phyloP scores from a whole-genome alignment of 257 asterid species.

The Gentiana straminea region DNA sequence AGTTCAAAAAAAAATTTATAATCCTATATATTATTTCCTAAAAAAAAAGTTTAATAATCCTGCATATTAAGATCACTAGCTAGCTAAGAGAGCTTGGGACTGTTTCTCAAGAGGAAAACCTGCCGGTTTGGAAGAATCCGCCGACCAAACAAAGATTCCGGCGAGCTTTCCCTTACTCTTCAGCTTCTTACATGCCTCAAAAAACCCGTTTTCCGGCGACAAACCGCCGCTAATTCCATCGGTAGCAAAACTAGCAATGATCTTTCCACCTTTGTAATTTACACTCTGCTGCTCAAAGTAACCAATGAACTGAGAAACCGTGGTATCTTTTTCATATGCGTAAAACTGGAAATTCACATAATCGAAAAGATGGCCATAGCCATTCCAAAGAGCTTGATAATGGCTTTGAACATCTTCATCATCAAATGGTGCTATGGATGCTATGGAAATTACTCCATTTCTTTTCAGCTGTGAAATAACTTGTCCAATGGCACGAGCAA shows the following conservation, averaged over 20 bases:
- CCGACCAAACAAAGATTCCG: slow-evolving; percentile 79
- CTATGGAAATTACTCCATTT: slow-evolving; percentile 48
- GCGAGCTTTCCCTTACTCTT: slow-evolving; percentile 38
- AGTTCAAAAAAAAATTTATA: too few species aligned
- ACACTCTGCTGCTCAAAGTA: slow-evolving; percentile 36
- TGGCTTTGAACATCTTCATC: slow-evolving; percentile 52
- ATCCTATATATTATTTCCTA: too few species aligned
- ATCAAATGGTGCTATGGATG: slow-evolving; percentile 76
- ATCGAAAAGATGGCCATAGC: slow-evolving; percentile 37
- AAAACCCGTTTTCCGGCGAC: slow-evolving; percentile 42
- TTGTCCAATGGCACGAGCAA: slow-evolving; percentile 43
- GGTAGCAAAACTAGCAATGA: slow-evolving; percentile 40
- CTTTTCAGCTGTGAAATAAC: slow-evolving; percentile 35
- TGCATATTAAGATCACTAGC: too few species aligned
- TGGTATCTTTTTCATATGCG: slow-evolving; percentile 55
- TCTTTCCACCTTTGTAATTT: slow-evolving; percentile 44
- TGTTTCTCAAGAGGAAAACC: slow-evolving; percentile 38
- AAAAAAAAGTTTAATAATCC: too few species aligned
- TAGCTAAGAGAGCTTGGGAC: slow-evolving; percentile 46
- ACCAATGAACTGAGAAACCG: slow-evolving; percentile 35
- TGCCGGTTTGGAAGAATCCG: slow-evolving; percentile 61
- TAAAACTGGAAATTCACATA: slow-evolving; percentile 73
- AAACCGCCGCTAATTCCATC: slow-evolving; percentile 58
- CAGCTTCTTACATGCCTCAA: slow-evolving; percentile 28
- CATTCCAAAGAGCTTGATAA: slow-evolving; percentile 57